These are phyloP conservation scores for Epichloe sp. DNA, from an alignment of 2,329 filamentous ascomycete species.

Conservation along the genomic window DNA sequence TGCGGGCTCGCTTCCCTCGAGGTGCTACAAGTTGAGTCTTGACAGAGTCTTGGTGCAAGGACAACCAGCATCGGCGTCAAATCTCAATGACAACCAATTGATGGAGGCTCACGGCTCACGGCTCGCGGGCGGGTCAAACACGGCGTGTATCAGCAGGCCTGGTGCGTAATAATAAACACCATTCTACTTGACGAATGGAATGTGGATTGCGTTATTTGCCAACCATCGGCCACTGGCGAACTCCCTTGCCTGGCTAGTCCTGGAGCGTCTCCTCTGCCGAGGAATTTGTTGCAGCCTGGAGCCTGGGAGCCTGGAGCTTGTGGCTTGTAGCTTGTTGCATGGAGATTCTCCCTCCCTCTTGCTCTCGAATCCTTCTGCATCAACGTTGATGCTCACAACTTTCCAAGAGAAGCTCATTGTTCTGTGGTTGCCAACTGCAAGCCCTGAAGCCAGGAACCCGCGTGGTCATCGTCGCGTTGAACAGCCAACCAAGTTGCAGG, in stretches of 20 bases:
- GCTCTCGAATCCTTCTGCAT: neutral
- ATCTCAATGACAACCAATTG: neutral
- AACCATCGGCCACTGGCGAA: neutral
- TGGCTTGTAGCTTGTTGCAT: neutral
- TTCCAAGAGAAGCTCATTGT: neutral
- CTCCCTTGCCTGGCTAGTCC: neutral
- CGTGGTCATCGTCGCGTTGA: neutral
- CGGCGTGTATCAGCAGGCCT: conserved; percentile 2
- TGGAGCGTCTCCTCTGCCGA: neutral
- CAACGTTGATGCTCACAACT: neutral
- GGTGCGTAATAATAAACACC: neutral
- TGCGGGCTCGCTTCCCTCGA: no score
- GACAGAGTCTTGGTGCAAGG: no score
- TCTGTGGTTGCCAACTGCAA: neutral
- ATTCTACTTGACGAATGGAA: neutral
- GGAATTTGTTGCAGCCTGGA: neutral
- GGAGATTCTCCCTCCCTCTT: neutral
- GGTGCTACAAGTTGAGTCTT: no score
- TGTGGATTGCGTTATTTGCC: neutral
- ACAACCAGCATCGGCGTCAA: neutral
- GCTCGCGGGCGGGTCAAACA: neutral
- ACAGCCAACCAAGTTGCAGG: neutral
- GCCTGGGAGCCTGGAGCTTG: neutral
- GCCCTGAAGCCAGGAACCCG: neutral
- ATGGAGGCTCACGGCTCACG: neutral